Conservation (phyloP, 805 yeast genomes). For the Ogataea glucozyma region DNA sequence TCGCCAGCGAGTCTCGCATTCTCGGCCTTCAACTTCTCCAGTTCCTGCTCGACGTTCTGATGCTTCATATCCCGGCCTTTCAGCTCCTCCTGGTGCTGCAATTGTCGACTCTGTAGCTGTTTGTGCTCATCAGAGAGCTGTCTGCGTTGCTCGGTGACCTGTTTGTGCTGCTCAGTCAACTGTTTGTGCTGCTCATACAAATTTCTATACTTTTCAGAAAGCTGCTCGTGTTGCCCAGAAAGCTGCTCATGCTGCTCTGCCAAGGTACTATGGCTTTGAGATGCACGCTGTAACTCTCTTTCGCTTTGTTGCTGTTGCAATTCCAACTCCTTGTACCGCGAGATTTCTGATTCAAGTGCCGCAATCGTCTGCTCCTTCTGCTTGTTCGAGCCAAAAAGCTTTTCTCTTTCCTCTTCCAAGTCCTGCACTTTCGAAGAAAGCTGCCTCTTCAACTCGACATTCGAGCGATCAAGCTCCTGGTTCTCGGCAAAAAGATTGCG, state of each 20-base stretch:
- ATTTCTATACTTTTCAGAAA: no score
- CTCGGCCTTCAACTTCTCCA: conserved; percentile 14
- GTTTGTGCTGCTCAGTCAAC: background rate
- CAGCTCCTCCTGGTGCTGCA: conserved; percentile 2
- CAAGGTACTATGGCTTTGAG: conserved; percentile 1
- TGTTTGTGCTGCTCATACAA: background rate
- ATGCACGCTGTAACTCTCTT: background rate
- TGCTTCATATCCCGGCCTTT: conserved; percentile 10
- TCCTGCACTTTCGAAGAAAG: conserved; percentile 13
- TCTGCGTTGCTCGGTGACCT: background rate
- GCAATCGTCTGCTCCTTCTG: conserved; percentile 13
- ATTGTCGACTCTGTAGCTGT: background rate
- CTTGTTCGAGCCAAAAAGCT: conserved; percentile 9
- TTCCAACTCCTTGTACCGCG: conserved; percentile 4
- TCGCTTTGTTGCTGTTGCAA: background rate
- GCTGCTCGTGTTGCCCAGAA: background rate
- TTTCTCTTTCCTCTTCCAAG: conserved; percentile 14
- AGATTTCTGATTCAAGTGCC: conserved; percentile 12
- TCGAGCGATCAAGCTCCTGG: conserved; percentile 5
- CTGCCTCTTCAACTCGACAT: conserved; percentile 11
- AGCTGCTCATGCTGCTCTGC: conserved; percentile 5
- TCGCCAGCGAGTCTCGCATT: conserved; percentile 14
- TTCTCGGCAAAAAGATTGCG: conserved; percentile 10
- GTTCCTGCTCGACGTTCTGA: conserved; percentile 10
- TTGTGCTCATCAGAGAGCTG: background rate